Percentiles rank a stretch among this genome's conserved stretches.
These are phyloP conservation scores for Nepenthes gracilis DNA, from an alignment of 148 eudicot genomes.

Conservation along the genomic window DNA sequence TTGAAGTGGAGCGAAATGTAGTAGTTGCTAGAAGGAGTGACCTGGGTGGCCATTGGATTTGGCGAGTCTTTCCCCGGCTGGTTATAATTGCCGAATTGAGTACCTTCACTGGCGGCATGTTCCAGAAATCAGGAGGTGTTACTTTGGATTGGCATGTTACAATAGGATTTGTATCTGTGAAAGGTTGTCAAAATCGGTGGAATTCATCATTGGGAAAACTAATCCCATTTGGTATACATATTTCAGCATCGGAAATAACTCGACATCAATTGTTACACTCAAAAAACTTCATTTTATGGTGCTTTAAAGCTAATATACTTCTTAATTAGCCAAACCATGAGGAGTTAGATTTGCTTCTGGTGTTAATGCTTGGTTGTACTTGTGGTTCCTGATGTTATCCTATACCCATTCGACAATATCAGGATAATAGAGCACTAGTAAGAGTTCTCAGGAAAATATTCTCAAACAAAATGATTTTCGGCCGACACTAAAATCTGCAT, in stretches of 20 bases:
- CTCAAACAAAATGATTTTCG: no score
- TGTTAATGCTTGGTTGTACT: no score
- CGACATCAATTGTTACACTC: background rate
- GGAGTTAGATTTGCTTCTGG: no score
- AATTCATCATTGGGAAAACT: constrained; percentile 85
- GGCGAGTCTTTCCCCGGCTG: constrained; percentile 50
- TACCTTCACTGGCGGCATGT: constrained; percentile 56
- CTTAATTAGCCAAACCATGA: no score
- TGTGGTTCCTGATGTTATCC: no score
- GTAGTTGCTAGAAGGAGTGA: constrained; percentile 38
- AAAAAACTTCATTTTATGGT: background rate
- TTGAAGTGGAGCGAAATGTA: constrained; percentile 76
- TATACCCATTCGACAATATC: no score
- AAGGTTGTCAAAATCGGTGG: constrained; percentile 63
- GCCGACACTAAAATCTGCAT: no score
- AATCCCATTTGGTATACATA: constrained; percentile 9
- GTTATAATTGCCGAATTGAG: constrained; percentile 45
- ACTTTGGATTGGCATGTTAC: constrained; percentile 34
- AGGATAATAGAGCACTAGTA: no score
- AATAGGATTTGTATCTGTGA: constrained; percentile 28
- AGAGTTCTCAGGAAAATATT: no score
- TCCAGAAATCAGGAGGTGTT: constrained; percentile 64
- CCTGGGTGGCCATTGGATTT: constrained; percentile 53
- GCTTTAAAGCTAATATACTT: no score
- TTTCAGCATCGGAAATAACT: constrained; percentile 4